Percentiles rank a stretch among this genome's conserved stretches.
Evolutionary conservation across 1,284 basidiomycete species (phyloP).

Genomic region (Leccinum pachyderme): DNA sequence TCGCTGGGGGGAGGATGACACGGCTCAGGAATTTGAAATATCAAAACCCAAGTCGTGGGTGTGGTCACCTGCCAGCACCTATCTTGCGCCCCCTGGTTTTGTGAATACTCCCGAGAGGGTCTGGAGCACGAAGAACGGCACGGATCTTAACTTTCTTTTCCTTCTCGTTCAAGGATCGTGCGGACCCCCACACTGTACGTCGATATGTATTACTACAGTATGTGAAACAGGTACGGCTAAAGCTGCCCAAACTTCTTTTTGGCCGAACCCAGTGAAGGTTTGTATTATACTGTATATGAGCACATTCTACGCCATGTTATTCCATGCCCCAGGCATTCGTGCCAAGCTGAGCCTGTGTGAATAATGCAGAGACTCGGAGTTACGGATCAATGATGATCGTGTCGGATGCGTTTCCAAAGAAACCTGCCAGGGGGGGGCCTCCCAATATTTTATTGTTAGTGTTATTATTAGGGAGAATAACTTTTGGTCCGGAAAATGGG

Average conservation of each 20-base stretch:
- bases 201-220: too few relatives aligned
- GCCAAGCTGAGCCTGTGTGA: not conserved
- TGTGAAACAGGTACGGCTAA: constrained; percentile 2
- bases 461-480: not conserved
- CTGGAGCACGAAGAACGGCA: not conserved
- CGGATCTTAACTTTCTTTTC: constrained; percentile 10
- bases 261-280: not conserved
- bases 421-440: not conserved
- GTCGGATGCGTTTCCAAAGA: not conserved
- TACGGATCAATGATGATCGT: not conserved
- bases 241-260: not conserved
- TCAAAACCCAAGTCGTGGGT: constrained; percentile 20
- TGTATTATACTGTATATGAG: not conserved
- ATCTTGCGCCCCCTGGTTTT: not conserved
- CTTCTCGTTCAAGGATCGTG: not conserved
- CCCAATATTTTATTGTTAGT: not conserved
- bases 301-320: not conserved
- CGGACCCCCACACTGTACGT: not conserved
- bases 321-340: not conserved
- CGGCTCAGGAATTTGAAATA: constrained; percentile 21
- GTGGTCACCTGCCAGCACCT: not conserved
- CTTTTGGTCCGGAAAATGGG: constrained; percentile 4
- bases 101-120: not conserved
- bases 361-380: not conserved
- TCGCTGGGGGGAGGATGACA: not conserved